Conservation (phyloP, 208 protist genomes). For the Trypanosoma cruzi region DNA sequence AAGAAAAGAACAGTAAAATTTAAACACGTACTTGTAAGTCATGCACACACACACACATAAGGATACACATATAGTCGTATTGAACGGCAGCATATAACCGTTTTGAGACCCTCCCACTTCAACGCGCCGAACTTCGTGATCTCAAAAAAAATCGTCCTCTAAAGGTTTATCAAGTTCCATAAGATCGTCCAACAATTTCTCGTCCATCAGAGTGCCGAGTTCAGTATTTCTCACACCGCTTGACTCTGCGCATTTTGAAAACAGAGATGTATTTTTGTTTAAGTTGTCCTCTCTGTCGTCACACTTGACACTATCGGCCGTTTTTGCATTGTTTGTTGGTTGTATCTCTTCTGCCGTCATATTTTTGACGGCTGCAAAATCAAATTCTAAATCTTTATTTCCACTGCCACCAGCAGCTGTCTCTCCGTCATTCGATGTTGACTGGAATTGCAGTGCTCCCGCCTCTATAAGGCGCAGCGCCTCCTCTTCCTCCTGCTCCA, state of each 20-base stretch:
- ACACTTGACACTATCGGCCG: neutral
- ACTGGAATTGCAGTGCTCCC: conserved; percentile 5
- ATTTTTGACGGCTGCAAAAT: neutral
- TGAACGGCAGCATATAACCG: neutral
- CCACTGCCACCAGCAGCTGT: neutral
- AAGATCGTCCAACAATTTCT: neutral
- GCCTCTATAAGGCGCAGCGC: conserved; percentile 45
- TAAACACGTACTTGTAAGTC: neutral
- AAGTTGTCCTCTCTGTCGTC: no score
- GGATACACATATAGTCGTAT: neutral
- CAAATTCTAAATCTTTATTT: conserved; percentile 21
- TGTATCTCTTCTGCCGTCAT: neutral
- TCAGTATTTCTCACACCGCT: neutral
- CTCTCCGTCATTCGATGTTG: neutral
- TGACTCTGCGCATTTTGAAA: neutral
- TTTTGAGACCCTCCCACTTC: neutral
- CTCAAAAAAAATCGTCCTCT: conserved; percentile 14
- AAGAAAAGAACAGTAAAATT: conserved; percentile 17
- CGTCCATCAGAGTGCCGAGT: neutral
- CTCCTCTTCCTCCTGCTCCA: conserved; percentile 68
- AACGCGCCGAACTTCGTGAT: neutral
- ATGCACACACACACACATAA: neutral
- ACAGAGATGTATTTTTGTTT: neutral
- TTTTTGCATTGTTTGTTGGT: neutral
- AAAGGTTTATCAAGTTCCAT: neutral